Percentiles rank a stretch among this genome's conserved stretches.
Evolutionary conservation across 345 rosid genomes (phyloP).

Genomic region (Kandelia obovata): DNA sequence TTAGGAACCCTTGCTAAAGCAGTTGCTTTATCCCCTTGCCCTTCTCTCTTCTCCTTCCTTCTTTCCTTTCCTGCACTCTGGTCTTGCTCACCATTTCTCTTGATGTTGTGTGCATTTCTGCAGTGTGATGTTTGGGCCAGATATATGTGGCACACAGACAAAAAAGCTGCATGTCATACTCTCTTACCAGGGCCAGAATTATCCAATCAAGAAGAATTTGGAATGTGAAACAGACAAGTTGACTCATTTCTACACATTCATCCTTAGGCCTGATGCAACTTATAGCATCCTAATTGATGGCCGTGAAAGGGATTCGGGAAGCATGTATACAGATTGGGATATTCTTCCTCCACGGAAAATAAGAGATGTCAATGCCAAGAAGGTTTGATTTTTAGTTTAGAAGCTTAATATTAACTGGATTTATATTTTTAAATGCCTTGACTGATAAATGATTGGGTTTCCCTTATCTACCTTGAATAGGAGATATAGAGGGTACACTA

Average conservation of each 20-base stretch:
- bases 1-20: not conserved
- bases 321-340: slow-evolving; percentile 93
- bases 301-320: slow-evolving; percentile 82
- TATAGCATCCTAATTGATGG: slow-evolving; percentile 80
- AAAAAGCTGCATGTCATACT: slow-evolving; percentile 85
- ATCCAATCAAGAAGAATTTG: slow-evolving; percentile 79
- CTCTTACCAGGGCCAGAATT: slow-evolving; percentile 94
- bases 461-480: not conserved
- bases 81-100: not conserved
- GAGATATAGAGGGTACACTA: not conserved
- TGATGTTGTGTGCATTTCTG: slow-evolving; percentile 16
- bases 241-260: slow-evolving; percentile 90
- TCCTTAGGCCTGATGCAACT: slow-evolving; percentile 86
- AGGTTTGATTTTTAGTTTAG: slow-evolving; percentile 38
- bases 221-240: slow-evolving; percentile 93
- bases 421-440: not conserved
- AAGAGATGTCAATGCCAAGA: slow-evolving; percentile 68
- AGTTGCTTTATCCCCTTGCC: not conserved
- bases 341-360: slow-evolving; percentile 89
- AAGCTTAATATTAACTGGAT: not conserved
- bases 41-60: not conserved
- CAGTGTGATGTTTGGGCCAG: slow-evolving; percentile 99
- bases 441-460: too few species aligned
- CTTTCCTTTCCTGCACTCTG: not conserved
- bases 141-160: slow-evolving; percentile 84